phyloP scores from a whole-genome alignment of 2,329 filamentous ascomycete genomes.

The Exophiala lecanii-corni region DNA sequence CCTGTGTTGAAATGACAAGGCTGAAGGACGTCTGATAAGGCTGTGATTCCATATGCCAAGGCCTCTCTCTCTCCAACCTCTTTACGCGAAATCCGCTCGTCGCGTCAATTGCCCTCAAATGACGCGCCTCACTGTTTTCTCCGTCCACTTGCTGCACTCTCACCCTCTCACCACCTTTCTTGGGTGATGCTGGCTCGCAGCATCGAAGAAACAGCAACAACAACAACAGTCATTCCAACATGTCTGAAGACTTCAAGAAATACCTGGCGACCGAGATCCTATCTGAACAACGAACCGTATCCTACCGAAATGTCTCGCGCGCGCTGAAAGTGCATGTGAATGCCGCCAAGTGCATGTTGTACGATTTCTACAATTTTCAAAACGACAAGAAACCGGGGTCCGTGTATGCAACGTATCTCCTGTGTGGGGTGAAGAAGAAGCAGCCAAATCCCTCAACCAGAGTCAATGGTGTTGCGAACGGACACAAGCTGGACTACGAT shows the following conservation, averaged over 20 bases:
- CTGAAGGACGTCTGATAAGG: no score
- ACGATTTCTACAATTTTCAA: slow-evolving; percentile 75
- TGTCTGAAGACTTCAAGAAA: slow-evolving; percentile 54
- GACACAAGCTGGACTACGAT: slow-evolving; percentile 49
- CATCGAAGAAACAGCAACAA: no score
- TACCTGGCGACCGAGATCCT: slow-evolving; percentile 73
- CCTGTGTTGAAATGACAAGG: no score
- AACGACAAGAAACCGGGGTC: slow-evolving; percentile 68
- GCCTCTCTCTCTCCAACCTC: no score
- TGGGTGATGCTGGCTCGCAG: no score
- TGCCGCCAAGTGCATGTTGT: slow-evolving; percentile 84
- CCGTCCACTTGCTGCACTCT: no score
- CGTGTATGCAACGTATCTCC: slow-evolving; percentile 87
- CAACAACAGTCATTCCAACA: slow-evolving; percentile 2
- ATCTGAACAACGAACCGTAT: slow-evolving; percentile 67
- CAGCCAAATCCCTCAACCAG: slow-evolving; percentile 22
- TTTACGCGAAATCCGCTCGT: no score
- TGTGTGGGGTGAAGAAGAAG: slow-evolving; percentile 63
- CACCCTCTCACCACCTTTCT: no score
- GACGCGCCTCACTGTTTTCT: no score
- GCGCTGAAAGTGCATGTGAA: slow-evolving; percentile 80
- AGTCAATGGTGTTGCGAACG: slow-evolving; percentile 13
- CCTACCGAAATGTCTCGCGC: slow-evolving; percentile 79
- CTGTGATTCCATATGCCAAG: no score
- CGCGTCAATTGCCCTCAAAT: no score